These are phyloP conservation scores for Saitozyma podzolica DNA, from an alignment of 768 basidiomycete genomes.

Conservation along the genomic window DNA sequence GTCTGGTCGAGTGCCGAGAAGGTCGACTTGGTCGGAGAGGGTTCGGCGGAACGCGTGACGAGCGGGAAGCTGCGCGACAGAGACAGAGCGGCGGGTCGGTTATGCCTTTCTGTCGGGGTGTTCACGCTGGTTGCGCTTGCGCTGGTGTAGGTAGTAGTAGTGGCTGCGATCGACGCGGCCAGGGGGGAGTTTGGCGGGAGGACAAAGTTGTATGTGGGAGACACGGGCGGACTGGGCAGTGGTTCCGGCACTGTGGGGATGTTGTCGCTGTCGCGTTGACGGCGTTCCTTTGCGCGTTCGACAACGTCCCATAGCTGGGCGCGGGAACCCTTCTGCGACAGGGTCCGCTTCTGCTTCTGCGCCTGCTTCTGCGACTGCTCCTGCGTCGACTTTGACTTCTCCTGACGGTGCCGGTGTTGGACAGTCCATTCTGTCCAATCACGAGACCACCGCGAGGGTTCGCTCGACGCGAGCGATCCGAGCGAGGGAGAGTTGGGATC, in stretches of 20 bases:
- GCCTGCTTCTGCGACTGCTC: not conserved
- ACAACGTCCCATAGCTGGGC: slow-evolving; percentile 34
- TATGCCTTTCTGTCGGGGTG: not conserved
- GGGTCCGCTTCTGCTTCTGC: not conserved
- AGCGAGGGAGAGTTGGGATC: slow-evolving; percentile 45
- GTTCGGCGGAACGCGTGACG: slow-evolving; percentile 39
- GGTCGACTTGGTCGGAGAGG: slow-evolving; percentile 36
- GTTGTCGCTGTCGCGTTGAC: slow-evolving; percentile 4
- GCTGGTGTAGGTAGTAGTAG: not conserved
- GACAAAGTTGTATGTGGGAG: slow-evolving; percentile 35
- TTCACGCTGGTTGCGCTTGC: too few relatives aligned
- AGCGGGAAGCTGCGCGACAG: slow-evolving; percentile 15
- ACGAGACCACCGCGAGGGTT: not conserved
- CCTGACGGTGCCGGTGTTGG: not conserved
- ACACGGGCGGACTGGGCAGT: slow-evolving; percentile 23
- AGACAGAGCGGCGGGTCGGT: not conserved
- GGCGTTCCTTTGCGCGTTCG: slow-evolving; percentile 20
- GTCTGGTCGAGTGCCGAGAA: slow-evolving; percentile 37
- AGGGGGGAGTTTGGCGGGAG: slow-evolving; percentile 39
- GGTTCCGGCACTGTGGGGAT: slow-evolving; percentile 3
- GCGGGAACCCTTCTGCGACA: not conserved
- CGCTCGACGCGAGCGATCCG: not conserved
- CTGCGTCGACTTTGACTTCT: not conserved
- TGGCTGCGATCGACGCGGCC: slow-evolving; percentile 27
- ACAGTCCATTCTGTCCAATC: not conserved